Conservation (phyloP, 495 filamentous ascomycete genomes). For the Aspergillus avenaceus region DNA sequence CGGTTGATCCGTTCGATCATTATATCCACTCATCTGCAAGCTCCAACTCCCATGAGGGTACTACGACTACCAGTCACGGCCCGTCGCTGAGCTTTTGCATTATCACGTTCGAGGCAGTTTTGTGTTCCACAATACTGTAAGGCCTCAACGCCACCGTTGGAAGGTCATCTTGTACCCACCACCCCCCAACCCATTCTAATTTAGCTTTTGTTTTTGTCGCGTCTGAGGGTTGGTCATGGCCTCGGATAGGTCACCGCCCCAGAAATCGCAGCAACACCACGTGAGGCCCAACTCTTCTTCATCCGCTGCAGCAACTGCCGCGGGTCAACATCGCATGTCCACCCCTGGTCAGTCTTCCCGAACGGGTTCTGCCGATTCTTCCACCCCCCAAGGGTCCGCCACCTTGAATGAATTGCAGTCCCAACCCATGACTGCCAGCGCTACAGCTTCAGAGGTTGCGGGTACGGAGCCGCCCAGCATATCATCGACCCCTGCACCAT, state of each 20-base stretch:
- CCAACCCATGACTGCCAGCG: conserved; percentile 49
- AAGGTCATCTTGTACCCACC: conserved; percentile 8
- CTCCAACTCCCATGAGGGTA: conserved; percentile 17
- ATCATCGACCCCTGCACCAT: conserved; percentile 60
- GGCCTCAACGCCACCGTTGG: conserved; percentile 5
- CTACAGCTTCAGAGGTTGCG: conserved; percentile 40
- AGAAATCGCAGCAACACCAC: conserved; percentile 20
- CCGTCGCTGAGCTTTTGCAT: conserved; percentile 23
- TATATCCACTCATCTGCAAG: conserved; percentile 12
- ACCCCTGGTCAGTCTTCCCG: conserved; percentile 22
- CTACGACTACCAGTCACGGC: conserved; percentile 22
- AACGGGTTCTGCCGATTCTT: conserved; percentile 19
- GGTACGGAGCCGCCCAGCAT: conserved; percentile 35
- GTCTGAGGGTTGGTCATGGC: conserved; percentile 23
- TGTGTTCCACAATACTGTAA: conserved; percentile 16
- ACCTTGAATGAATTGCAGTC: conserved; percentile 35
- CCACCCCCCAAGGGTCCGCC: conserved; percentile 17
- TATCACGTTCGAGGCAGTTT: conserved; percentile 18
- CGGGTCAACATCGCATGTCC: conserved; percentile 21
- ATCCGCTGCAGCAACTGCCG: conserved; percentile 9
- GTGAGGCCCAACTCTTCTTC: conserved; percentile 22
- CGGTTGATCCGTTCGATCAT: conserved; percentile 15
- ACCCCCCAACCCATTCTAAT: conserved; percentile 1
- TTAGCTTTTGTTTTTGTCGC: conserved; percentile 12
- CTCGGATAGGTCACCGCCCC: conserved; percentile 24